Percentiles rank a stretch among this genome's conserved stretches.
Conservation (phyloP, 208 protist species). For the Sergeia podlipaevii region DNA sequence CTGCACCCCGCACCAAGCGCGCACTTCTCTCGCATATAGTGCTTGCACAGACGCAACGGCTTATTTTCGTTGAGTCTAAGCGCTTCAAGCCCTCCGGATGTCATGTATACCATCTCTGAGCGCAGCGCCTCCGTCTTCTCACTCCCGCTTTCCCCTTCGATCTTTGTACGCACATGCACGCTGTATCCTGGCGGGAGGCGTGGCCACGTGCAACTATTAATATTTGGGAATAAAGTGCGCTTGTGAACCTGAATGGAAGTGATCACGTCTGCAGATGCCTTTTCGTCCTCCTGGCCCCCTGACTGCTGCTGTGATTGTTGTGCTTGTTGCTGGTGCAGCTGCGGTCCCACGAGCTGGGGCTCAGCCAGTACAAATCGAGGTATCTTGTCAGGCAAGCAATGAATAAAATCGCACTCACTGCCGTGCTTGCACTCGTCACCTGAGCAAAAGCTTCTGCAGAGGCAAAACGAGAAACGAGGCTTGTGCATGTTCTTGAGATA, state of each 20-base stretch:
- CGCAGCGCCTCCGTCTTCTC: slow-evolving; percentile 15
- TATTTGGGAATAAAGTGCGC: slow-evolving; percentile 25
- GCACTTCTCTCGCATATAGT: slow-evolving; percentile 65
- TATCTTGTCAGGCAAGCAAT: slow-evolving; percentile 39
- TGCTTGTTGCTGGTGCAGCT: slow-evolving; percentile 9
- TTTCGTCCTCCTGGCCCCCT: not conserved
- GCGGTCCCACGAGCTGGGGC: slow-evolving; percentile 5
- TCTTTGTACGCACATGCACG: too few relatives aligned
- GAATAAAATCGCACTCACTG: slow-evolving; percentile 57
- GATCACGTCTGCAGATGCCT: not conserved
- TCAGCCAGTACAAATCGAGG: slow-evolving; percentile 26
- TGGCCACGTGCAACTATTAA: slow-evolving; percentile 33
- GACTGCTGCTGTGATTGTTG: too few relatives aligned
- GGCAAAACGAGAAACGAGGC: slow-evolving; percentile 53
- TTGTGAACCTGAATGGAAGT: slow-evolving; percentile 37
- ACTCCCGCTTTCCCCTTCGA: slow-evolving; percentile 21
- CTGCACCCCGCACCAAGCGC: slow-evolving; percentile 46
- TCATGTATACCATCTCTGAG: slow-evolving; percentile 49
- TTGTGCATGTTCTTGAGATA: slow-evolving; percentile 42
- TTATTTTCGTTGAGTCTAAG: slow-evolving; percentile 15
- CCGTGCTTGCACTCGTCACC: slow-evolving; percentile 40
- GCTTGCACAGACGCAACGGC: slow-evolving; percentile 59
- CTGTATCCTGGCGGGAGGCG: slow-evolving; percentile 31
- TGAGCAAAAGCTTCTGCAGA: slow-evolving; percentile 50
- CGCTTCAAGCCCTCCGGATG: slow-evolving; percentile 40